phyloP scores from a whole-genome alignment of 1,139 yeast genomes.

The Lodderomyces metapsilosis region DNA sequence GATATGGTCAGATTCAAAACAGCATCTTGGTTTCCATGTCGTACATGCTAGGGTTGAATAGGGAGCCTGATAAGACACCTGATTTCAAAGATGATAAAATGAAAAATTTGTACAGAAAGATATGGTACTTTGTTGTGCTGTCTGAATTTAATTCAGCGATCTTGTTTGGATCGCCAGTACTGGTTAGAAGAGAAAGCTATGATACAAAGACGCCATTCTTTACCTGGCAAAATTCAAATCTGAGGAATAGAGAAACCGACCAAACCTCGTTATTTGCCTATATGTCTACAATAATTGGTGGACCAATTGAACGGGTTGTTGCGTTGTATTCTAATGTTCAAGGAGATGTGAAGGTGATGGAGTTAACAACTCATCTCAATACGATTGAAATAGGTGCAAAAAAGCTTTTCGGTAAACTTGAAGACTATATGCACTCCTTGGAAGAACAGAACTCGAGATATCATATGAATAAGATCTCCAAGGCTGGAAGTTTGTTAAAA shows the following conservation, averaged over 20 bases:
- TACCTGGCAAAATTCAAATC: conserved; percentile 13
- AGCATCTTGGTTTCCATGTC: conserved; percentile 43
- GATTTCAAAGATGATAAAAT: conserved; percentile 21
- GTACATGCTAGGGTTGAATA: conserved; percentile 42
- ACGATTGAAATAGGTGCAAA: conserved; percentile 28
- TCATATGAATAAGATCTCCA: conserved; percentile 37
- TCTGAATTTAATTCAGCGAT: conserved; percentile 34
- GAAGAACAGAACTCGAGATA: conserved; percentile 13
- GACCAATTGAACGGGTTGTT: conserved; percentile 12
- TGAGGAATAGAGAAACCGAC: conserved; percentile 17
- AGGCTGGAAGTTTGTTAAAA: conserved; percentile 26
- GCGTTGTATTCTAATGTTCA: conserved; percentile 7
- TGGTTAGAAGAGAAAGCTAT: conserved; percentile 28
- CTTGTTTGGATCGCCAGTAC: conserved; percentile 40
- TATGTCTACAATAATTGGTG: conserved; percentile 18
- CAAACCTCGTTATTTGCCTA: conserved; percentile 17
- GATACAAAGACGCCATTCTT: conserved; percentile 40
- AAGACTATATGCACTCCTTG: conserved; percentile 31
- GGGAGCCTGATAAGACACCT: conserved; percentile 35
- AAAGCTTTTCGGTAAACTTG: conserved; percentile 26
- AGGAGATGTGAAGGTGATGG: conserved; percentile 10
- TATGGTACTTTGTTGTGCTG: conserved; percentile 46
- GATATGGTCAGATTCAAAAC: conserved; percentile 37
- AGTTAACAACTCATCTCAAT: conserved; percentile 21
- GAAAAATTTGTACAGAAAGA: conserved; percentile 44